Base-by-base conservation (phyloP, 306 rosid species). In the Gastrolobium bilobum region DNA sequence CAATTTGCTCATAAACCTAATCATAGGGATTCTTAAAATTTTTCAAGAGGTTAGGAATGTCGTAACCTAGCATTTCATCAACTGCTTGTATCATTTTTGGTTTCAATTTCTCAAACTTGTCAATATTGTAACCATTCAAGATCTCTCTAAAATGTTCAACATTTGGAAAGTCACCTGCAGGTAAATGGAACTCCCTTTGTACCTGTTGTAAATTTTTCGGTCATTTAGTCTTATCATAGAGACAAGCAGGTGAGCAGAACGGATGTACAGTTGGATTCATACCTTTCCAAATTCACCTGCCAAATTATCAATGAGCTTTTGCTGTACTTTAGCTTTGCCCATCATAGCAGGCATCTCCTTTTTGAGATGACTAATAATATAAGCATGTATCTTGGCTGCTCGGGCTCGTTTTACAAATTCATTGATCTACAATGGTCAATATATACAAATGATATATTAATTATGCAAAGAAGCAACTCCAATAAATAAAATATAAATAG, bases 361-460 rank as follows among this genome's bases (percentile, higher is more conserved):
- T 79, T 81, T 89, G 10, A 94, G 93, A 86, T 94, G 98, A 75
- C 97, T 84, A 56, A 94, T 86, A n/a, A 94, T 91, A 72, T 90
- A 86, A 68, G 98, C 97, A 64, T 94, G 98, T 65, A 94, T 94
- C 87, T 94, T 94, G 61, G 87, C 98, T 57, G 98, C 97, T 68
- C 98, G 87, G 2, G 98, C 97, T 14, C 98, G 94, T 75, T 94
- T 94, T 14, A 94, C 98, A 73, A 89, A 94, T 82, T 94, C 98
- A 85, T 94, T 94, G 84, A 94, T 94, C 98, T 94, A 80, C 14
- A 37, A 34, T 50, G 52, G 44, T 15, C 81, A 61, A 50, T 42
- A 68, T 43, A 80, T 5, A 65, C 1, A 73, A 40, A 60, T n/a
- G 9, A 34, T 42, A 60, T 35, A 11, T 29, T 76, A 61, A 7